Base-by-base conservation (phyloP, 1,139 yeast genomes). In the Protomyces inundatus region DNA sequence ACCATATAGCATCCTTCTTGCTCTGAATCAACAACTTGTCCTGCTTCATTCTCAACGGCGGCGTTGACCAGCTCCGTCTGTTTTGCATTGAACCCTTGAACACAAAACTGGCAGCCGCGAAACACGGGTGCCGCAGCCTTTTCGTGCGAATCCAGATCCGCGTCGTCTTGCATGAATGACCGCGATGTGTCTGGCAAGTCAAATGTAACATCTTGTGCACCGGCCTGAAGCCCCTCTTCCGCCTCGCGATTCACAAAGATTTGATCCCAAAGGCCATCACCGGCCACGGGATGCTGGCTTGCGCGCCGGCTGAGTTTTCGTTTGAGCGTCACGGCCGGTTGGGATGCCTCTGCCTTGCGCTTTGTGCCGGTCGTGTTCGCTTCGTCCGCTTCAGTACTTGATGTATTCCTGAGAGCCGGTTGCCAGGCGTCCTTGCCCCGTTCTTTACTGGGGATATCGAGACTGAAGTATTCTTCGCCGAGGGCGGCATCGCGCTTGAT, bases 401-500 rank as follows among this genome's bases (percentile, higher is more conserved):
- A 6, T 16, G 51, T 4, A 4, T 16, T 46, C 33, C 12, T 12
- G 23, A 46, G 12, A 23, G 51, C 30, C 14, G 23, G 23, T 10
- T 53, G 37, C 54, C 54, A 57, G n/a, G 61, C 61, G 34, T 46
- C 61, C 12, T n/a, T 36, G 32, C 61, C 61, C 6, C 52, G 36
- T 12, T 50, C 48, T 6, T 57, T 53, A 3, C 39, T 39, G 3
- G 61, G 61, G 32, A 64, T 32, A 16, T 59, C 61, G 48, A 64
- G 23, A 10, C 48, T 30, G 53, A 46, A 64, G 45, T 54, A 59
- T 16, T 64, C 58, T 33, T 65, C 65, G 42, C 60, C 65, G 14
- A 66, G 51, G n/a, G 57, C 55, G 16, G 67, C 67, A 6, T 65
- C 67, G 12, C 67, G 50, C 54, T 55, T 32, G 23, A 66, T 33